Evolutionary conservation across 2,329 filamentous ascomycete species (phyloP).

Genomic region (Macrophomina pseudophaseolina): DNA sequence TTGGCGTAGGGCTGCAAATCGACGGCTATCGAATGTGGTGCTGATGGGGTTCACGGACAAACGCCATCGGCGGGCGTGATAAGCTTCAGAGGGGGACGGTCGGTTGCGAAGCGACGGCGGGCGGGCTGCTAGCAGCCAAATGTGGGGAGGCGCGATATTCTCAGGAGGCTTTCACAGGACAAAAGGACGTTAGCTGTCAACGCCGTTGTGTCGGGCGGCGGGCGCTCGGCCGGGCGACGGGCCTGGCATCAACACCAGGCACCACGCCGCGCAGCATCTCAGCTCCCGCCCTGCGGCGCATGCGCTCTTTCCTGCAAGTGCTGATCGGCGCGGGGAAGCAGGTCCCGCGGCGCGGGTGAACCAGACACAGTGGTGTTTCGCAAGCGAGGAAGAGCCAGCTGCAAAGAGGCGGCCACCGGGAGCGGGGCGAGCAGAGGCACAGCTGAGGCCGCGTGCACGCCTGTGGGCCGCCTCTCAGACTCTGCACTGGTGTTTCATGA

Average conservation of each 20-base stretch:
- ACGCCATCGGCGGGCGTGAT: background rate
- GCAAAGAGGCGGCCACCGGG: background rate
- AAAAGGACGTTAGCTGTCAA: conserved; percentile 16
- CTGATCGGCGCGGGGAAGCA: background rate
- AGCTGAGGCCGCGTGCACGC: background rate
- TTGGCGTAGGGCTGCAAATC: background rate
- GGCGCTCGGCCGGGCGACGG: background rate
- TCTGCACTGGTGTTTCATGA: background rate
- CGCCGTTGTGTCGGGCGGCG: conserved; percentile 1
- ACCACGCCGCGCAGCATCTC: background rate
- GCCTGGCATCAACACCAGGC: background rate
- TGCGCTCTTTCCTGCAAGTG: background rate
- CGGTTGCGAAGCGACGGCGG: background rate
- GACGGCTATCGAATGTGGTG: background rate
- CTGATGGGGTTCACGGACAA: background rate
- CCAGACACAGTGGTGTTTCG: background rate
- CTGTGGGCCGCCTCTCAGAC: background rate
- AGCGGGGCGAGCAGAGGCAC: background rate
- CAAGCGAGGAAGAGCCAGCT: background rate
- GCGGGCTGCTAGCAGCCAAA: background rate
- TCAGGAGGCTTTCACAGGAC: background rate
- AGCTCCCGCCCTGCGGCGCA: background rate
- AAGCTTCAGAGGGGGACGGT: background rate
- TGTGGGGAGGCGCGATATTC: background rate
- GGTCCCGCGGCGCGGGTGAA: background rate